These are phyloP conservation scores for Gaillardinia entomophila DNA, from an alignment of 805 yeast species.

Conservation along the genomic window DNA sequence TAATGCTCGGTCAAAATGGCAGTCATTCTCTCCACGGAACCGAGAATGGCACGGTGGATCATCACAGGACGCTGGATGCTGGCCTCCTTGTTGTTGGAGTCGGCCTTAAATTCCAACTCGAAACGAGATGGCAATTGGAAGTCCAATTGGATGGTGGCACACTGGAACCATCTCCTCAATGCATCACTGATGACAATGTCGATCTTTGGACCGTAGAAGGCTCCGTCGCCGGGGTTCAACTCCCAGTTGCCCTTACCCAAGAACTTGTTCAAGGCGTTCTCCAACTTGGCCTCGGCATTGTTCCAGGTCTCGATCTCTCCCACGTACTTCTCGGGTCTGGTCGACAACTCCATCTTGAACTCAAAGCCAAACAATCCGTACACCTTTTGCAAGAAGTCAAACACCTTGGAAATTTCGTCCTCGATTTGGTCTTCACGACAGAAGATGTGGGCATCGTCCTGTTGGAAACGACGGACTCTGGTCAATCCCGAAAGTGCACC, in stretches of 20 bases:
- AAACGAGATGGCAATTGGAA: slow-evolving; percentile 97
- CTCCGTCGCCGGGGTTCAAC: slow-evolving; percentile 96
- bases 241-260: slow-evolving; percentile 83
- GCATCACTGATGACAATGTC: slow-evolving; percentile 96
- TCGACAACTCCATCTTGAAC: slow-evolving; percentile 93
- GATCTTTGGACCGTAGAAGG: slow-evolving; percentile 92
- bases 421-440: slow-evolving; percentile 90
- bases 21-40: slow-evolving; percentile 98
- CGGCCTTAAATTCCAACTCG: slow-evolving; percentile 78
- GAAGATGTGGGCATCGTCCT: slow-evolving; percentile 98
- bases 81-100: slow-evolving; percentile 47
- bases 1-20: slow-evolving; percentile 97
- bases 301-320: slow-evolving; percentile 96
- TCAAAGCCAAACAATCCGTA: slow-evolving; percentile 93
- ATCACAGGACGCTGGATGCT: slow-evolving; percentile 85
- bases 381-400: slow-evolving; percentile 77
- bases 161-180: slow-evolving; percentile 93
- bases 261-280: slow-evolving; percentile 74
- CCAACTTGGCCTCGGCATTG: slow-evolving; percentile 80
- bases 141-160: slow-evolving; percentile 98
- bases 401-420: slow-evolving; percentile 72
- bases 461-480: slow-evolving; percentile 98
- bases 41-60: slow-evolving; percentile 98
- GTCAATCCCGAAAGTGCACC: slow-evolving; percentile 91
- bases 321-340: slow-evolving; percentile 94